Evolutionary conservation across 495 filamentous ascomycete species (phyloP), one percentile per base, ranked within the genome.

Genomic region (Aspergillus funiculosus): DNA sequence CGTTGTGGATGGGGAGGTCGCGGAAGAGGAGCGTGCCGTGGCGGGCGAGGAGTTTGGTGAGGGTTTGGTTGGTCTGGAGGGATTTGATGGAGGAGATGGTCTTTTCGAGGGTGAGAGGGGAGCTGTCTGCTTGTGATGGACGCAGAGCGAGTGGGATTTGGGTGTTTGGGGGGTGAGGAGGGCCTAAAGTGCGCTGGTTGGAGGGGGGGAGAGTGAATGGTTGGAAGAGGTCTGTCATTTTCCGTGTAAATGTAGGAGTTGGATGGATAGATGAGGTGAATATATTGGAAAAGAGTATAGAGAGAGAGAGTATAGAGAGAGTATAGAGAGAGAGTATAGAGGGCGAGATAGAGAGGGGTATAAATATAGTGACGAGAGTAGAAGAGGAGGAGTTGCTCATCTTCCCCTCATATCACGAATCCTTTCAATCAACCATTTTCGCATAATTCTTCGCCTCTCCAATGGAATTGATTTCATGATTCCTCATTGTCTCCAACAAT

Each of bases 201-300:
- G 59, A 63, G 4, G 64, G 85, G 87, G 39, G 88, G 58, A 35
- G 76, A 76, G 49, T 87, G 80, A 74, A 95, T 83, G 52, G 84
- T 84, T 51, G 73, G 46, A 66, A 60, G 5, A 58, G 15, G 24
- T 31, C 9, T 13, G 4, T 31, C n/a, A n/a, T n/a, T n/a, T n/a
- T n/a, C n/a, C n/a, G n/a, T n/a, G n/a, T n/a, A n/a, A n/a, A n/a
- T n/a, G n/a, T n/a, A n/a, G n/a, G n/a, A n/a, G n/a, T n/a, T n/a
- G n/a, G n/a, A n/a, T n/a, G n/a, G n/a, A n/a, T n/a, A n/a, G n/a
- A n/a, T n/a, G n/a, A n/a, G n/a, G n/a, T n/a, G n/a, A n/a, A n/a
- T n/a, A n/a, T n/a, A n/a, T n/a, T n/a, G n/a, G n/a, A n/a, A n/a
- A n/a, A n/a, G n/a, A n/a, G n/a, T 31, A 13, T 34, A 9, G 31